A percentile compares a stretch with the other conserved stretches of the same genome.
Conservation (phyloP, 2,329 filamentous ascomycete genomes). For the Colletotrichum magnum region DNA sequence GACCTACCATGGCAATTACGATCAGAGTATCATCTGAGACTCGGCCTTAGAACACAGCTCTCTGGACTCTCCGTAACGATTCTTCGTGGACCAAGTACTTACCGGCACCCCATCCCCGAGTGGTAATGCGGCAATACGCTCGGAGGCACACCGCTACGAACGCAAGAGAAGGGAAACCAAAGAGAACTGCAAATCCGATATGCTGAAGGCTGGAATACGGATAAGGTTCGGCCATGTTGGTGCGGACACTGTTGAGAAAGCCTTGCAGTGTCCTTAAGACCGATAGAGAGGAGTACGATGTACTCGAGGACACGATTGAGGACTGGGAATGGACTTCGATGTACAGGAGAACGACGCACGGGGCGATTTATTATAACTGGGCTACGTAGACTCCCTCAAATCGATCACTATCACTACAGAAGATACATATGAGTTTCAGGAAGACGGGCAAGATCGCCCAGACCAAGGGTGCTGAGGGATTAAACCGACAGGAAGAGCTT, state of each 20-base stretch:
- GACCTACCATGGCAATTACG: neutral
- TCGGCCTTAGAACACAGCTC: neutral
- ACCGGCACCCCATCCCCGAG: neutral
- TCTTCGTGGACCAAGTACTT: neutral
- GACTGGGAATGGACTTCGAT: neutral
- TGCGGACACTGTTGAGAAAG: neutral
- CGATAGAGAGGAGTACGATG: neutral
- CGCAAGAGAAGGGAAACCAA: neutral
- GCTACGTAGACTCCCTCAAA: too few relatives aligned
- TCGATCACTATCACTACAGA: too few relatives aligned
- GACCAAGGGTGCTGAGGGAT: too few relatives aligned
- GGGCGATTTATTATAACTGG: too few relatives aligned
- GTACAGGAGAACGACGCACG: too few relatives aligned
- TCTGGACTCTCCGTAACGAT: neutral
- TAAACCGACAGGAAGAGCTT: too few relatives aligned
- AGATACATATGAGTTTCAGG: too few relatives aligned
- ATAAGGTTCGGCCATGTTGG: neutral
- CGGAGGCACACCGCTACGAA: neutral
- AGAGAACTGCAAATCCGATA: neutral
- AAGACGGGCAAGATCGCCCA: too few relatives aligned
- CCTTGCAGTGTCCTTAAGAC: neutral
- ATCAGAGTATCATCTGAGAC: slow-evolving; percentile 1
- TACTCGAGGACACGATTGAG: neutral
- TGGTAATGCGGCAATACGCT: neutral
- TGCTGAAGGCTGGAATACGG: neutral